Evolutionary conservation across 371 early-diverging fungal genomes (phyloP).

Genomic region (Lichtheimia ornata): DNA sequence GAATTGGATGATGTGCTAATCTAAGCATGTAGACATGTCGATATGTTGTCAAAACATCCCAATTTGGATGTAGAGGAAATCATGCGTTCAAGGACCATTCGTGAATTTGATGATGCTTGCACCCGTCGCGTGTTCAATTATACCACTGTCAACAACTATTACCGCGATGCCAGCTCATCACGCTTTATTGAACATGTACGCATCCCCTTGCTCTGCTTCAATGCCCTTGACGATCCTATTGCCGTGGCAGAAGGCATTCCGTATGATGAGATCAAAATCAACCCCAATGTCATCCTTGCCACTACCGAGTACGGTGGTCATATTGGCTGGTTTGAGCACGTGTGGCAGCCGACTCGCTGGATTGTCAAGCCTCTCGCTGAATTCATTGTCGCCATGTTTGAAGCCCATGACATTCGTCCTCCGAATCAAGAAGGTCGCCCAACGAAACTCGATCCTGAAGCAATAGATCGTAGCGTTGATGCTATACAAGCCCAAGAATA

Average conservation of each 20-base stretch:
- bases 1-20: too few species aligned
- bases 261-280: constrained; percentile 66
- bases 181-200: constrained; percentile 75
- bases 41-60: constrained; percentile 53
- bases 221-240: constrained; percentile 93
- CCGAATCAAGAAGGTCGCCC: not conserved
- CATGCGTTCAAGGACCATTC: constrained; percentile 51
- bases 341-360: constrained; percentile 58
- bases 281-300: constrained; percentile 87
- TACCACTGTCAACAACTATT: constrained; percentile 83
- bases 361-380: constrained; percentile 67
- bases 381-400: constrained; percentile 68
- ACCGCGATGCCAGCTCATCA: constrained; percentile 72
- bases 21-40: constrained; percentile 45
- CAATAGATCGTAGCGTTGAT: constrained; percentile 96
- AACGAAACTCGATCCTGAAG: constrained; percentile 53
- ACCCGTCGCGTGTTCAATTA: constrained; percentile 76
- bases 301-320: constrained; percentile 91
- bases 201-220: constrained; percentile 81
- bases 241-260: constrained; percentile 75
- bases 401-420: constrained; percentile 29
- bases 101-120: constrained; percentile 74
- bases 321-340: constrained; percentile 89
- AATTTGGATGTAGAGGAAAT: constrained; percentile 59
- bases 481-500: constrained; percentile 94